phyloP scores from a whole-genome alignment of 305 asterid species.

The Euphrasia arctica region DNA sequence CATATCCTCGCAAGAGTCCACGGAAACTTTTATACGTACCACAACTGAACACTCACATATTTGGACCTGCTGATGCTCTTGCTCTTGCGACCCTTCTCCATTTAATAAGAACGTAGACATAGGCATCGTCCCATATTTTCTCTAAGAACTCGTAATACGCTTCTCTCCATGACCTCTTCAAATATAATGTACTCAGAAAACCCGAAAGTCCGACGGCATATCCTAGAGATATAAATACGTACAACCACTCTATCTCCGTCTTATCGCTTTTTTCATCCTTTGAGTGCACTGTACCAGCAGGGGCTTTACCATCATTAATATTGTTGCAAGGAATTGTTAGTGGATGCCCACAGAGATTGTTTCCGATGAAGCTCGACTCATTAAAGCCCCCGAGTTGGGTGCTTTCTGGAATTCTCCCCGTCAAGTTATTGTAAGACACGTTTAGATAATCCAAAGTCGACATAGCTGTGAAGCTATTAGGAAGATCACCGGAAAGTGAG shows the following conservation, averaged over 20 bases:
- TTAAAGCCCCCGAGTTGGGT: constrained; percentile 21
- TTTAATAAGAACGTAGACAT: constrained; percentile 9
- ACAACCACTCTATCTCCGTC: constrained; percentile 21
- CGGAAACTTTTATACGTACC: too few species aligned
- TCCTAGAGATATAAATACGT: constrained; percentile 25
- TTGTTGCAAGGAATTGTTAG: constrained; percentile 8
- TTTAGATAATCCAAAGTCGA: constrained; percentile 24
- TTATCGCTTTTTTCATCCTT: neutral
- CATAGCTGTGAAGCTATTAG: constrained; percentile 19
- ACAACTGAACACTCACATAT: too few species aligned
- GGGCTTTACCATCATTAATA: neutral
- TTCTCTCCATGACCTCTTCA: constrained; percentile 22
- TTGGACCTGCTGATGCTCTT: too few species aligned
- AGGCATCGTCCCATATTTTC: constrained; percentile 17
- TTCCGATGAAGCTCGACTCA: constrained; percentile 20
- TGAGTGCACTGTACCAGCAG: neutral
- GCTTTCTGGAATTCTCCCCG: constrained; percentile 22
- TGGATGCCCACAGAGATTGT: constrained; percentile 30
- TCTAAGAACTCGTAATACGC: constrained; percentile 10
- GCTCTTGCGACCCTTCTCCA: too few species aligned
- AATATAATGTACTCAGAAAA: constrained; percentile 7
- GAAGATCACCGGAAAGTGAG: constrained; percentile 29
- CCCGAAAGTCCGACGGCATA: constrained; percentile 27
- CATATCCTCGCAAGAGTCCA: too few species aligned
- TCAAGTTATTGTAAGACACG: constrained; percentile 28